Percentiles rank a stretch among this genome's conserved stretches.
These are phyloP conservation scores for Rubroboletus pulcherrimus DNA, from an alignment of 768 basidiomycete genomes.

Conservation along the genomic window DNA sequence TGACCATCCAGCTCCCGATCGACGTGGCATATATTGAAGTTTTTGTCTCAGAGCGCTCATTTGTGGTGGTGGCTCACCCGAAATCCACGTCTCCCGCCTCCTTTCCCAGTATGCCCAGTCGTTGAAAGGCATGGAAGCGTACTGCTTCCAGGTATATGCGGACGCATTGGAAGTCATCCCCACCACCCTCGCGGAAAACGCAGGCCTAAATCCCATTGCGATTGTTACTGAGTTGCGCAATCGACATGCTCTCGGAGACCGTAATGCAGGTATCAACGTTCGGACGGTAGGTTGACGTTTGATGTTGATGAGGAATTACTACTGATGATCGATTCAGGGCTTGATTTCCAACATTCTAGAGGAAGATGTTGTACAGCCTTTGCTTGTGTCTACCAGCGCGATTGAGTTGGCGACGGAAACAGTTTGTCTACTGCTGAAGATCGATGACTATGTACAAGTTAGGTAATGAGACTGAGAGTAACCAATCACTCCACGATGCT, in stretches of 20 bases:
- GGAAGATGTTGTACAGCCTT: slow-evolving; percentile 95
- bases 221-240: slow-evolving; percentile 98
- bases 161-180: slow-evolving; percentile 98
- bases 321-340: slow-evolving; percentile 49
- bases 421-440: slow-evolving; percentile 92
- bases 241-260: slow-evolving; percentile 92
- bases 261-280: slow-evolving; percentile 96
- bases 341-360: slow-evolving; percentile 96
- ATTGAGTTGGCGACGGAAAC: slow-evolving; percentile 96
- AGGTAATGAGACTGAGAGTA: slow-evolving; percentile 39
- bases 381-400: slow-evolving; percentile 93
- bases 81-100: slow-evolving; percentile 92
- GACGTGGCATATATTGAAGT: not conserved
- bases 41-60: slow-evolving; percentile 68
- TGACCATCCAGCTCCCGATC: slow-evolving; percentile 17
- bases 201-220: slow-evolving; percentile 94
- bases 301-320: not conserved
- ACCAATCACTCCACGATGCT: not conserved
- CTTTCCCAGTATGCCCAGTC: slow-evolving; percentile 90
- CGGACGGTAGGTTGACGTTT: slow-evolving; percentile 64
- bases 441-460: slow-evolving; percentile 89
- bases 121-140: slow-evolving; percentile 96
- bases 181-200: slow-evolving; percentile 96
- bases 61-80: slow-evolving; percentile 94
- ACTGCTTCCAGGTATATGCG: slow-evolving; percentile 98